A percentile compares a stretch with the other conserved stretches of the same genome.
Conservation (phyloP, 2,329 filamentous ascomycete genomes). For the Ophiostoma novo-ulmi region DNA sequence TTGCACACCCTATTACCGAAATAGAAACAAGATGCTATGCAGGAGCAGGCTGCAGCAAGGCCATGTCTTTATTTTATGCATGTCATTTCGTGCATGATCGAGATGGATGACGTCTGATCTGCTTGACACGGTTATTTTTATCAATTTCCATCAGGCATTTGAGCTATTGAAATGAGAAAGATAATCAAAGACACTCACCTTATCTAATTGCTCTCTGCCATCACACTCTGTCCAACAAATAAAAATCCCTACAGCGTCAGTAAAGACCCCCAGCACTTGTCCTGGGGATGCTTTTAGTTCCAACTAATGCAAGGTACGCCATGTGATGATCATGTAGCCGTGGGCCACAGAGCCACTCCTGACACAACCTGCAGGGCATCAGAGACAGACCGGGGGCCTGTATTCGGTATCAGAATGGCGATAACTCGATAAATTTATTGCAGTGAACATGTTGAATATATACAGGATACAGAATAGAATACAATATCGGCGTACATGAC, state of each 20-base stretch:
- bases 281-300: constrained; percentile 4
- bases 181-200: too few relatives aligned
- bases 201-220: too few relatives aligned
- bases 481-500: too few relatives aligned
- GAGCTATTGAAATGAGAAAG: too few relatives aligned
- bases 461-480: too few relatives aligned
- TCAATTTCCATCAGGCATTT: too few relatives aligned
- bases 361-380: constrained; percentile 10
- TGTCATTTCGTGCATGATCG: neutral
- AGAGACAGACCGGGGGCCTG: neutral
- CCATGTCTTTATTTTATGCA: neutral
- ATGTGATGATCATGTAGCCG: constrained; percentile 12
- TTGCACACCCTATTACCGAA: neutral
- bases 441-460: neutral
- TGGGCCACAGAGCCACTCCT: neutral
- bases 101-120: neutral
- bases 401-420: neutral
- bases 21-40: neutral
- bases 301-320: constrained; percentile 20
- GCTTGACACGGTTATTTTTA: too few relatives aligned
- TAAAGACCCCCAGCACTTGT: neutral
- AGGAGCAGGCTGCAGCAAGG: neutral
- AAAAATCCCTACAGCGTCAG: neutral
- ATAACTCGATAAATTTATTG: too few relatives aligned
- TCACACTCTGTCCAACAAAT: neutral